Conservation (phyloP, 2,329 filamentous ascomycete genomes). For the Alternaria triticina region DNA sequence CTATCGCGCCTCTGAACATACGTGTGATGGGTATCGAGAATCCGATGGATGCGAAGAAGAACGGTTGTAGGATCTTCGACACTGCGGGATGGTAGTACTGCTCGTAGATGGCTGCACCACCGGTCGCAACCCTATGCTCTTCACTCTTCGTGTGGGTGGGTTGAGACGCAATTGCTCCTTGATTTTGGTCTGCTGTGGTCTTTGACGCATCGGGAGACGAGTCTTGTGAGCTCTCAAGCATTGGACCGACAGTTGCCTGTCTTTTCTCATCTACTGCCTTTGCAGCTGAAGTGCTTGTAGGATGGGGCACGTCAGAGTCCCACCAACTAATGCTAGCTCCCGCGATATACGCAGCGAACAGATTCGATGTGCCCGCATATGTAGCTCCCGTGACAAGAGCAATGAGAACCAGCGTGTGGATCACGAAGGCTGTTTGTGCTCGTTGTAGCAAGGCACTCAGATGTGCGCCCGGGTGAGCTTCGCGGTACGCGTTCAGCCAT, state of each 20-base stretch:
- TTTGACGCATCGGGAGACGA: neutral
- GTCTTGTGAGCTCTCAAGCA: neutral
- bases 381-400: constrained; percentile 58
- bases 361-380: constrained; percentile 67
- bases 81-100: constrained; percentile 55
- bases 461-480: constrained; percentile 17
- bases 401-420: constrained; percentile 60
- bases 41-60: constrained; percentile 78
- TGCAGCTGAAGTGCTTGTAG: neutral
- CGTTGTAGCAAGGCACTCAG: constrained; percentile 34
- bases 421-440: constrained; percentile 49
- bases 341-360: constrained; percentile 67
- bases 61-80: constrained; percentile 66
- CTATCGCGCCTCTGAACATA: constrained; percentile 67
- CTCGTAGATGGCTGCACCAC: constrained; percentile 50
- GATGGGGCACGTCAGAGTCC: constrained; percentile 52
- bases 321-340: constrained; percentile 67
- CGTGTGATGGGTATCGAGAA: constrained; percentile 77
- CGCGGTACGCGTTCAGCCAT: constrained; percentile 43
- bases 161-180: neutral
- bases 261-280: neutral
- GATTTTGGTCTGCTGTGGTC: neutral
- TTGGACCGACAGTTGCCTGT: neutral
- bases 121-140: constrained; percentile 7
- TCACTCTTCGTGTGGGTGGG: neutral